Evolutionary conservation across 768 basidiomycete genomes (phyloP), one percentile per base, ranked within the genome.

Genomic region (Chalciporus pseudorubinellus): DNA sequence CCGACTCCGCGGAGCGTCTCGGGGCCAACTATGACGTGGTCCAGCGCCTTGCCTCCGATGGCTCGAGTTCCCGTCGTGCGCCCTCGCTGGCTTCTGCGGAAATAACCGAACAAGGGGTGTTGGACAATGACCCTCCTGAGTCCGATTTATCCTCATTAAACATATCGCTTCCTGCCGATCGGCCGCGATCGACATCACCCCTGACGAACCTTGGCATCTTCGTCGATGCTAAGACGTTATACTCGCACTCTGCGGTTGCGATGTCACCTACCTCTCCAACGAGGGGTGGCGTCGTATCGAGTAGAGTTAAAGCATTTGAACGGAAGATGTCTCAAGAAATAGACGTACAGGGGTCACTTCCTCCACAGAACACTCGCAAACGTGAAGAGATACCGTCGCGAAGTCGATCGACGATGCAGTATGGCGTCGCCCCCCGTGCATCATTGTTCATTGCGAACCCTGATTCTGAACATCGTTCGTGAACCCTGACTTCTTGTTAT

Each of bases 401-500:
- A 61, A 68, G 71, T 46, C 68, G 71, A 46, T 57, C 69, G 45
- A 67, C 65, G 39, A 72, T 83, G 33, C 74, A 78, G 22, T 91
- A 90, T 64, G 87, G 87, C 12, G 75, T 90, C 29, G 83, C 77
- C 31, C 81, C 82, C 20, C 77, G 79, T 53, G 69, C 79, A 18
- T 80, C 81, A 55, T 73, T 92, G 26, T 91, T 81, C 58, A 76
- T 92, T 46, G 85, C 86, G 20, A 91, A 92, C 67, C 88, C 89
- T 33, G 63, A 64, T 52, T 46, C 49, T 39, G 51, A 52, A 46
- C 42, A 41, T 39, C 19, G 47, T 34, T 42, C 51, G 33, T 67
- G 60, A 65, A 29, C 19, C 34, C 43, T 13, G 13, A 41, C 39
- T 39, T 7, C 13, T 33, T 14, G 34, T 33, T 46, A 12, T 42